Base-by-base conservation (phyloP, 257 asterid species). In the Nicotiana paniculata region DNA sequence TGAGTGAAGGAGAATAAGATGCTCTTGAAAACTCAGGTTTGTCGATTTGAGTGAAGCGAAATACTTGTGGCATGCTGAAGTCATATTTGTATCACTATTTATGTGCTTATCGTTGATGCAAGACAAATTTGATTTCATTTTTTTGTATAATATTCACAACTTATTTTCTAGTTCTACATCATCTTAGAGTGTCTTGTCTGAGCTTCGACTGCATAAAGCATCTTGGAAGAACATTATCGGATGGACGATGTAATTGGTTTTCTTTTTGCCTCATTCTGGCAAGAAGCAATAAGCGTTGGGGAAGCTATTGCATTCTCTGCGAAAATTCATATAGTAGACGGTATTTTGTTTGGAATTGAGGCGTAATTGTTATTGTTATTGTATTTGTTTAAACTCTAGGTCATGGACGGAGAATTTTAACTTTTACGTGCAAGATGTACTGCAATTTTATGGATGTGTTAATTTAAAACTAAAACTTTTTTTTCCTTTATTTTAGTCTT, bases 1-100 rank as follows among this genome's bases (percentile, higher is more conserved):
- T 94, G 90, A 93, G 85, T 51, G 98, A 91, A 83, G 98, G 90
- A 75, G 92, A 88, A 85, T 57, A 7, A 74, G 53, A 48, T 9
- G 26, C 62, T 75, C 63, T 12, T 32, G 8, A 8, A 72, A 72
- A 6, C 79, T 24, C 21, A 46, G 26, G 0, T 26, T 82, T 55
- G 70, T 74, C 58, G 83, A 80, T 67, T 81, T 46, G 79, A 76
- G 17, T 13, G 37, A 72, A n/a, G 83, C 80, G 10, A 79, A 64
- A 82, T 78, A 81, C 67, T 67, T 18, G 6, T 30, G 17, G 21
- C 18, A 51, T 83, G 78, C 39, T 81, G 62, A 74, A 66, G 57
- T 84, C 77, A 65, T 54, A 32, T 43, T 64, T 84, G 75, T 87
- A 61, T 84, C 81, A 85, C 55, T 46, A 61, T 80, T 68, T 77